Evolutionary conservation across 352 stramenopile species (phyloP).

Genomic region (Aphanomyces euteiches): DNA sequence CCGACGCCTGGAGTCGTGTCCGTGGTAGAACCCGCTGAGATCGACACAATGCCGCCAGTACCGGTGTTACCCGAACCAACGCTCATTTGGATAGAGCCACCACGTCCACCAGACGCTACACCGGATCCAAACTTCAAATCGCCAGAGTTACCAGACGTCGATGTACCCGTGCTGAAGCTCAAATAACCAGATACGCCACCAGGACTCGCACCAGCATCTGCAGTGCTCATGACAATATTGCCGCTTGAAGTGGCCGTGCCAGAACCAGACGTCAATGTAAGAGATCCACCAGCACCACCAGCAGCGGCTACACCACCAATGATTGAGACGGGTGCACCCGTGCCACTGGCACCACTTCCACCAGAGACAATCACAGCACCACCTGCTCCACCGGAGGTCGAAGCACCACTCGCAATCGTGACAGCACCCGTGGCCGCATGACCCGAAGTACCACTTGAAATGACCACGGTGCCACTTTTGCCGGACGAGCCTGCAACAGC

Average conservation of each 20-base stretch:
- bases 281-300: conserved; percentile 32
- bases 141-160: conserved; percentile 33
- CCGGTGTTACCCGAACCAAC: conserved; percentile 31
- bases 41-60: conserved; percentile 34
- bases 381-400: background rate
- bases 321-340: background rate
- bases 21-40: conserved; percentile 31
- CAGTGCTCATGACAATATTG: conserved; percentile 31
- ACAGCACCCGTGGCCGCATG: conserved; percentile 33
- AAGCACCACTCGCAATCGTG: conserved; percentile 23
- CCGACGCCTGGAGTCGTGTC: background rate
- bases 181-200: conserved; percentile 13
- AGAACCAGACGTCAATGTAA: conserved; percentile 38
- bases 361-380: conserved; percentile 20
- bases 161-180: conserved; percentile 3
- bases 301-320: conserved; percentile 33
- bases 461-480: no score
- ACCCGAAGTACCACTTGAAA: no score
- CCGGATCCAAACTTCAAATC: conserved; percentile 32
- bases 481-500: no score
- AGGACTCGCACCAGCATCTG: conserved; percentile 31
- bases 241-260: conserved; percentile 35
- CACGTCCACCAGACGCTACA: conserved; percentile 14
- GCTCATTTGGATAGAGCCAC: conserved; percentile 34
- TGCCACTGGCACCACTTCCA: background rate